Conservation (phyloP, 2,329 filamentous ascomycete species). For the Ilyonectria robusta region DNA sequence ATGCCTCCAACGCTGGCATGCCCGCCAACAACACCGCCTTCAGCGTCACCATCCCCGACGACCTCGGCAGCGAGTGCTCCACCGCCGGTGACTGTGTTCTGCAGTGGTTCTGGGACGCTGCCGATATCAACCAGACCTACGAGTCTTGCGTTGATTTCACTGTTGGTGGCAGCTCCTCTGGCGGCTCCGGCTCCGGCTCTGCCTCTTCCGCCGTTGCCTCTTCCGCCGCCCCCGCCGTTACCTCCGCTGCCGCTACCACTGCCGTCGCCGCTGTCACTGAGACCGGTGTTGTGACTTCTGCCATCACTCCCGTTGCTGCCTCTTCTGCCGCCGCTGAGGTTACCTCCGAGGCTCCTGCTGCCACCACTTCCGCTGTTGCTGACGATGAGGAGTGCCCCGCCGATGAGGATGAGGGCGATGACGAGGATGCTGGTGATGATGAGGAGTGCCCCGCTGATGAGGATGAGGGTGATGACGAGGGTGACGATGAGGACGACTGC, state of each 20-base stretch:
- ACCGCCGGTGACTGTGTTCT: constrained; percentile 66
- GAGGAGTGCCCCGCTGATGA: constrained; percentile 41
- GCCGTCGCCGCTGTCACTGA: constrained; percentile 14
- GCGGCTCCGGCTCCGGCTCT: constrained; percentile 20
- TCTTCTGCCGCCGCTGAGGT: constrained; percentile 17
- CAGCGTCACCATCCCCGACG: constrained; percentile 67
- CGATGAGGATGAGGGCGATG: constrained; percentile 30
- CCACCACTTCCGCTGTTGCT: constrained; percentile 10
- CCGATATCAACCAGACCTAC: constrained; percentile 71
- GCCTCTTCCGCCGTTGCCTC: constrained; percentile 27
- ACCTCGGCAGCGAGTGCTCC: constrained; percentile 61
- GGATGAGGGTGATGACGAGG: constrained; percentile 30
- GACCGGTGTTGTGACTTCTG: constrained; percentile 14
- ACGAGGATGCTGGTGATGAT: constrained; percentile 31
- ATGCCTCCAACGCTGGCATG: constrained; percentile 62
- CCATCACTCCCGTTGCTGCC: constrained; percentile 26
- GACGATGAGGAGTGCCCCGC: constrained; percentile 37
- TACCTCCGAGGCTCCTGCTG: not conserved
- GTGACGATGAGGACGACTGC: constrained; percentile 26
- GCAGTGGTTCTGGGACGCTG: constrained; percentile 75
- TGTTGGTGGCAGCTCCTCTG: constrained; percentile 32
- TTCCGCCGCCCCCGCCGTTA: constrained; percentile 17
- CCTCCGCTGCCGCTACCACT: constrained; percentile 1
- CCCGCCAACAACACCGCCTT: constrained; percentile 64
- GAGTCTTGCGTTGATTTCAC: constrained; percentile 74